phyloP scores from a whole-genome alignment of 371 early-diverging fungal species.

The Mortierella polycephala region DNA sequence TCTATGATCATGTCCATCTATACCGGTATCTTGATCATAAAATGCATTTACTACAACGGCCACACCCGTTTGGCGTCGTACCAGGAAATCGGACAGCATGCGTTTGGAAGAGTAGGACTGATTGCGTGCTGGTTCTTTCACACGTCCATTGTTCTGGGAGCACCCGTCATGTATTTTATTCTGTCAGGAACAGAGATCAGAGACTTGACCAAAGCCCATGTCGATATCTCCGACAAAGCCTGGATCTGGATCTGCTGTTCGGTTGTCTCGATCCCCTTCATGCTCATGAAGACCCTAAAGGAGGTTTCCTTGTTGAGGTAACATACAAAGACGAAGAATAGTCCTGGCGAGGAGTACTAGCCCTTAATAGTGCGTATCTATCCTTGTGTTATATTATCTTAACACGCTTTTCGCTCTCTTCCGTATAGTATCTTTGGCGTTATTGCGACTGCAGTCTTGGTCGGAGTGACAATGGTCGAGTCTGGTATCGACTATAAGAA shows the following conservation, averaged over 20 bases:
- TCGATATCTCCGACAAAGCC: slow-evolving; percentile 37
- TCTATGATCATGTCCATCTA: slow-evolving; percentile 79
- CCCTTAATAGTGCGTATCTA: not conserved
- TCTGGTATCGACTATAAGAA: slow-evolving; percentile 43
- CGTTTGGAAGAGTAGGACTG: slow-evolving; percentile 73
- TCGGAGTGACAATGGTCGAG: slow-evolving; percentile 50
- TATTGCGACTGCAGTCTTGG: slow-evolving; percentile 57
- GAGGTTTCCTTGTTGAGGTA: slow-evolving; percentile 65
- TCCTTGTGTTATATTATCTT: not conserved
- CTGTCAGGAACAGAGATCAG: slow-evolving; percentile 73
- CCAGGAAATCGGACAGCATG: slow-evolving; percentile 72
- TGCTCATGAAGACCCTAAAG: slow-evolving; percentile 66
- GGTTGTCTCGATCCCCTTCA: slow-evolving; percentile 59
- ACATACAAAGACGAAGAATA: not conserved
- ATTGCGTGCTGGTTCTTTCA: slow-evolving; percentile 71
- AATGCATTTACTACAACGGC: slow-evolving; percentile 72
- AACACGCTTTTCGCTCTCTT: not conserved
- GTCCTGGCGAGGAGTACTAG: not conserved
- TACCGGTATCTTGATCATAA: slow-evolving; percentile 74
- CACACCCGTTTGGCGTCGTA: slow-evolving; percentile 64
- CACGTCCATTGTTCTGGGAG: slow-evolving; percentile 75
- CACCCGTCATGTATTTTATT: slow-evolving; percentile 83
- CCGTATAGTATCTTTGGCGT: slow-evolving; percentile 60
- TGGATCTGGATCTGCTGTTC: slow-evolving; percentile 54
- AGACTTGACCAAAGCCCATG: slow-evolving; percentile 54